Evolutionary conservation across 2,329 filamentous ascomycete species (phyloP), one percentile per base, ranked within the genome.

Genomic region (Epichloe amarillans): DNA sequence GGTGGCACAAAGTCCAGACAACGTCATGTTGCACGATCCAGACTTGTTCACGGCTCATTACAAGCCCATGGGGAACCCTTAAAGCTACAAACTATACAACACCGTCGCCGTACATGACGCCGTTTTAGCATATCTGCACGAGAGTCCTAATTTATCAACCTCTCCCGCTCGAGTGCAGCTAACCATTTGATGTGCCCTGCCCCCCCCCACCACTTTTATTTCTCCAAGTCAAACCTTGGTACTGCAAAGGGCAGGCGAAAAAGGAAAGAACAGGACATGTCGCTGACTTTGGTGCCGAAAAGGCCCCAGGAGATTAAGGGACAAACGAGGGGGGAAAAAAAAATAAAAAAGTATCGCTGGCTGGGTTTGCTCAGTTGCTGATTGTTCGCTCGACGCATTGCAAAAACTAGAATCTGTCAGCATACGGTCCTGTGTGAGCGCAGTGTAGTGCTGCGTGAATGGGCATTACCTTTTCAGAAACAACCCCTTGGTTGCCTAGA

Each of bases 401-500:
- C 46, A 58, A 46, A 44, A 60, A 54, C 58, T 60, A 21, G 4
- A 4, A 43, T 33, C 35, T 0, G n/a, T 47, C 33, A 47, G 36
- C 36, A 38, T 7, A 26, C 15, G 6, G 15, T 15, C 36, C 21
- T 10, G n/a, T 15, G n/a, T 39, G n/a, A n/a, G 8, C 26, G 26
- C 26, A 30, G 26, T 30, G 26, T 23, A 26, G 3, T 23, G 33
- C 23, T 37, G 26, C 8, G 26, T 0, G 10, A 30, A 30, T 30
- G 26, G 26, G 26, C 26, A 8, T 46, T 55, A 69, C 66, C 36
- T 57, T 58, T 43, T 62, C 59, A 36, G 64, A 54, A 46, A 69
- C 56, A 41, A 68, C 58, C n/a, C 77, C 80, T 64, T 85, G 82
- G 61, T 84, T 84, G 54, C 73, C 73, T 40, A 85, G 70, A 61